These are phyloP conservation scores for Tolypocladium album DNA, from an alignment of 2,329 filamentous ascomycete species.

Conservation along the genomic window DNA sequence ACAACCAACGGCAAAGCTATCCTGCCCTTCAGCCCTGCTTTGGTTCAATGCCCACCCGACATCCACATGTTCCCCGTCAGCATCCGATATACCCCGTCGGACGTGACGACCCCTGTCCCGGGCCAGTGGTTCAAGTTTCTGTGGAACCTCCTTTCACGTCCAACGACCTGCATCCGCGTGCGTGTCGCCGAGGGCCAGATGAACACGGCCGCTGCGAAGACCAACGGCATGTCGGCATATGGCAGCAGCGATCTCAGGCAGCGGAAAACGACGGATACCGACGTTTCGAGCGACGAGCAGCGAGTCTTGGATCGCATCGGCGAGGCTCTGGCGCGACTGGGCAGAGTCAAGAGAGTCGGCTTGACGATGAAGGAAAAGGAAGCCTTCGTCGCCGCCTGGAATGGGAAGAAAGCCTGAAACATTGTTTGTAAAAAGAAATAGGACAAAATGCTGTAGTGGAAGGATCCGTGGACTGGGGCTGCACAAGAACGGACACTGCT, in stretches of 20 bases:
- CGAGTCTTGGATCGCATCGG: constrained; percentile 66
- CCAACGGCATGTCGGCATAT: constrained; percentile 20
- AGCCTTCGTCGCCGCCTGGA: constrained; percentile 65
- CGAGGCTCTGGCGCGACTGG: constrained; percentile 77
- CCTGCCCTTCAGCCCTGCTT: constrained; percentile 67
- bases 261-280: constrained; percentile 11
- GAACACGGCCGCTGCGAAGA: constrained; percentile 32
- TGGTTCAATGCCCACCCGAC: constrained; percentile 55
- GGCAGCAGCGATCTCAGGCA: constrained; percentile 15
- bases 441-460: neutral
- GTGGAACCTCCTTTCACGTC: constrained; percentile 75
- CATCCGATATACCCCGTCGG: constrained; percentile 76
- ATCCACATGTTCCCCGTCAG: constrained; percentile 84
- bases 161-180: constrained; percentile 83
- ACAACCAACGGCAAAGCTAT: constrained; percentile 92
- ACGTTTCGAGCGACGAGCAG: constrained; percentile 47
- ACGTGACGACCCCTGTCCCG: constrained; percentile 85
- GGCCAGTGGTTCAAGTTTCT: constrained; percentile 62
- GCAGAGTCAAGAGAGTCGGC: constrained; percentile 80
- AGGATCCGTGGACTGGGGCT: neutral
- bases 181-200: constrained; percentile 70
- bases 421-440: neutral
- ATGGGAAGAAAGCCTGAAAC: constrained; percentile 20
- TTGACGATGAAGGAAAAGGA: constrained; percentile 75
- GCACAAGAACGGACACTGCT: neutral